These are phyloP conservation scores for Mentha longifolia DNA, from an alignment of 257 asterid genomes.

Conservation along the genomic window DNA sequence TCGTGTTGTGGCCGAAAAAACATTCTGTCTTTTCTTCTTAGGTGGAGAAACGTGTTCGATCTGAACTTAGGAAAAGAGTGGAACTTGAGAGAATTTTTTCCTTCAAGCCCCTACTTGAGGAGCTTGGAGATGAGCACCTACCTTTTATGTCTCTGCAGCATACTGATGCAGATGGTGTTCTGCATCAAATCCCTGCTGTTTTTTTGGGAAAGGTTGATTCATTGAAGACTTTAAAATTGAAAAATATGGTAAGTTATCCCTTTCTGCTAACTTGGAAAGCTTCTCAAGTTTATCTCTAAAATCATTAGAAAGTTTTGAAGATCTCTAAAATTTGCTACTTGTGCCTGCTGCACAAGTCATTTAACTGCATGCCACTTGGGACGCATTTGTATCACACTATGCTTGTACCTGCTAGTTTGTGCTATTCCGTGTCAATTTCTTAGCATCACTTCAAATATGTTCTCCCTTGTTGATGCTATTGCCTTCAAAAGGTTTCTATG, in stretches of 20 bases:
- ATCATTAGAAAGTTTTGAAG: constrained; percentile 10
- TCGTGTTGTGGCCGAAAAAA: constrained; percentile 18
- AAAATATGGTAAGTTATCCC: constrained; percentile 60
- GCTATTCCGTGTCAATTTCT: neutral
- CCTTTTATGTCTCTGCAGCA: constrained; percentile 86
- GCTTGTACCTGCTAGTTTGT: neutral
- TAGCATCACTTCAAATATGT: neutral
- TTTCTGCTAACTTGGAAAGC: neutral
- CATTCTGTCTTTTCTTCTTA: constrained; percentile 40
- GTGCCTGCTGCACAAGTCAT: constrained; percentile 5
- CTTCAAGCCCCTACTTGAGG: constrained; percentile 75
- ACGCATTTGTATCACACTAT: neutral
- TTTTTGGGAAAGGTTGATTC: constrained; percentile 85
- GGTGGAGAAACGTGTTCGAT: constrained; percentile 81
- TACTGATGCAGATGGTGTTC: constrained; percentile 75
- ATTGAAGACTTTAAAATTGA: constrained; percentile 63
- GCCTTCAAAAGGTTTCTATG: constrained; percentile 17
- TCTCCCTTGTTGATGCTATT: constrained; percentile 16
- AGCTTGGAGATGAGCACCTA: constrained; percentile 72
- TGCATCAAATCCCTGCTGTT: constrained; percentile 80
- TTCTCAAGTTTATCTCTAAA: neutral
- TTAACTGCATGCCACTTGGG: constrained; percentile 10
- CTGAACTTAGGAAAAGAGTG: constrained; percentile 75
- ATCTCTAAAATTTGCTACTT: neutral
- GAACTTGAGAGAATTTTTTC: constrained; percentile 79